Evolutionary conservation across 345 rosid species (phyloP).

Genomic region (Brassica incana): DNA sequence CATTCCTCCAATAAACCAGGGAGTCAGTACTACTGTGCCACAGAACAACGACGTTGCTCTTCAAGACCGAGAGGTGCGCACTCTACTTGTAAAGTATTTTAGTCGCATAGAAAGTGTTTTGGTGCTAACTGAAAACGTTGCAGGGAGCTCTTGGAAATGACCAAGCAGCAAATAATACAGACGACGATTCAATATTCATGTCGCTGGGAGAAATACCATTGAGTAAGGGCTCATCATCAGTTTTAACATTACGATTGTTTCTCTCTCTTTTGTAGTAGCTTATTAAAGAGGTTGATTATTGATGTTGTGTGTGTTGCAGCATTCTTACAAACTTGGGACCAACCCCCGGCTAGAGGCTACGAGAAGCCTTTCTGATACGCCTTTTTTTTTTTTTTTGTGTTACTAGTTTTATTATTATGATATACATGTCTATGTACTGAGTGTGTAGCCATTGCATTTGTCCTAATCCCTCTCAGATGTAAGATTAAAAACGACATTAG

Average conservation of each 20-base stretch:
- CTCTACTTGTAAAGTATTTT: slow-evolving; percentile 8
- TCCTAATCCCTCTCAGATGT: neutral
- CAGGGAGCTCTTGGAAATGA: slow-evolving; percentile 41
- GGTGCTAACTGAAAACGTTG: slow-evolving; percentile 15
- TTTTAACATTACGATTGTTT: neutral
- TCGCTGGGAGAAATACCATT: slow-evolving; percentile 96
- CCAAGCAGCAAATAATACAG: slow-evolving; percentile 35
- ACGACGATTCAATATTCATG: slow-evolving; percentile 94
- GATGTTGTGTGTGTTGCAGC: slow-evolving; percentile 45
- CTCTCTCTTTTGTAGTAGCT: neutral
- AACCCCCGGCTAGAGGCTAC: slow-evolving; percentile 62
- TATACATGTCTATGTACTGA: slow-evolving; percentile 7
- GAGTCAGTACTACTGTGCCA: slow-evolving; percentile 37
- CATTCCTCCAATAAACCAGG: slow-evolving; percentile 55
- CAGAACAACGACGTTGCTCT: slow-evolving; percentile 53
- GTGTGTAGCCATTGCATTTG: slow-evolving; percentile 20
- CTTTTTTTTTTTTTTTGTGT: neutral
- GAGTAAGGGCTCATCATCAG: slow-evolving; percentile 49
- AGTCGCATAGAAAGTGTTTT: neutral
- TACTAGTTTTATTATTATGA: neutral
- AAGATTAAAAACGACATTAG: slow-evolving; percentile 6
- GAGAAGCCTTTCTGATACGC: slow-evolving; percentile 76
- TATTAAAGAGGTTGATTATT: neutral
- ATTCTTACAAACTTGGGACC: slow-evolving; percentile 85
- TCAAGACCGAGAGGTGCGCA: slow-evolving; percentile 70